Percentiles rank a stretch among this genome's conserved stretches.
phyloP scores from a whole-genome alignment of 176 grass and related monocot species.

The Bolboschoenus planiculmis region DNA sequence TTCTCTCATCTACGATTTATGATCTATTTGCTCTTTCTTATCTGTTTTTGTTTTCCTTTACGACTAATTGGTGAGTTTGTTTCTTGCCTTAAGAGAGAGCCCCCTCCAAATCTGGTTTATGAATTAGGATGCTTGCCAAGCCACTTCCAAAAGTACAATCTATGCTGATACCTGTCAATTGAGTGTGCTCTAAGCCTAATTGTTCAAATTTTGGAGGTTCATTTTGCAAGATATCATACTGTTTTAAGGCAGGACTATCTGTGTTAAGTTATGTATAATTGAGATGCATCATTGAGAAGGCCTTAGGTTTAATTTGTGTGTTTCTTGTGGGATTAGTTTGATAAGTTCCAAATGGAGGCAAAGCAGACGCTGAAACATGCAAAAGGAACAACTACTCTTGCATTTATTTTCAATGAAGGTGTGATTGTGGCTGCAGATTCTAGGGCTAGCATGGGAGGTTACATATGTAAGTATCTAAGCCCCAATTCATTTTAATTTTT shows the following conservation, averaged over 20 bases:
- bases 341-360: constrained; percentile 55
- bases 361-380: constrained; percentile 56
- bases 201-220: neutral
- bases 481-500: neutral
- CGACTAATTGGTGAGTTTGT: too few relatives aligned
- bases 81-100: too few relatives aligned
- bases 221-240: neutral
- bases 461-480: constrained; percentile 61
- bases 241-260: neutral
- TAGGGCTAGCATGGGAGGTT: constrained; percentile 90
- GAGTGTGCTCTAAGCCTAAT: neutral
- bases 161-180: neutral
- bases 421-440: constrained; percentile 97
- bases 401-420: constrained; percentile 89
- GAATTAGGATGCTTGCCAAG: too few relatives aligned
- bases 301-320: neutral
- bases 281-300: neutral
- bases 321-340: constrained; percentile 41
- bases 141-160: too few relatives aligned
- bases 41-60: too few relatives aligned
- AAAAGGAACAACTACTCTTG: constrained; percentile 83
- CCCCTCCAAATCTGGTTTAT: too few relatives aligned
- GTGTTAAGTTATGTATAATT: too few relatives aligned
- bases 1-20: neutral
- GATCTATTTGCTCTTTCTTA: neutral